Conservation (phyloP, 805 yeast species). For the Myxozyma vanderwaltii region DNA sequence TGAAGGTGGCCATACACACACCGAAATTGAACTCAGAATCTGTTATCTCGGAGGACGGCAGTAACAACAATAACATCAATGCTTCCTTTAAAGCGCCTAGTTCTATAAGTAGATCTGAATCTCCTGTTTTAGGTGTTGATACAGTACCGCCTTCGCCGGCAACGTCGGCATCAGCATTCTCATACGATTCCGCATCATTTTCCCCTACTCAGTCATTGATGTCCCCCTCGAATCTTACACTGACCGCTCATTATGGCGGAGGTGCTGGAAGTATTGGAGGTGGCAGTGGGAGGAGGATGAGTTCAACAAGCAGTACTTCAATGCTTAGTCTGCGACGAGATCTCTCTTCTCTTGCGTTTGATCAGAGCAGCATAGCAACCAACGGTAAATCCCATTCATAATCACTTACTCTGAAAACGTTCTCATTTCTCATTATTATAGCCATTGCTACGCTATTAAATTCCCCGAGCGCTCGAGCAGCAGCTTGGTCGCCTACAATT, state of each 20-base stretch:
- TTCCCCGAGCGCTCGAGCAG: slow-evolving; percentile 17
- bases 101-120: not conserved
- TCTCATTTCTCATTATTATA: not conserved
- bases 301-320: slow-evolving; percentile 8
- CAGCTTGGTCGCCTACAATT: slow-evolving; percentile 58
- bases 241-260: slow-evolving; percentile 5
- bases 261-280: slow-evolving; percentile 10
- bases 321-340: slow-evolving; percentile 25
- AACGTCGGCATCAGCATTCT: slow-evolving; percentile 9
- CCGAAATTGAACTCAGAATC: slow-evolving; percentile 4
- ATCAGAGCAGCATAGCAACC: slow-evolving; percentile 36
- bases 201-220: slow-evolving; percentile 16
- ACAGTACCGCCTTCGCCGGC: slow-evolving; percentile 9
- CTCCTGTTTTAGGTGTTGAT: not conserved
- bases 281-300: slow-evolving; percentile 8
- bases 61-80: not conserved
- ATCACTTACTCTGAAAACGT: too few species aligned
- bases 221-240: slow-evolving; percentile 18
- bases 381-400: slow-evolving; percentile 31
- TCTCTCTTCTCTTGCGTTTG: slow-evolving; percentile 24
- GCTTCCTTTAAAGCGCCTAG: slow-evolving; percentile 3
- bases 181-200: slow-evolving; percentile 14
- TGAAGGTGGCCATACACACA: not conserved
- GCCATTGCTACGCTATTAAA: slow-evolving; percentile 31
- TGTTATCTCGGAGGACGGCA: not conserved